These are phyloP conservation scores for Tolypocladium tropicale DNA, from an alignment of 2,329 filamentous ascomycete species.

Conservation along the genomic window DNA sequence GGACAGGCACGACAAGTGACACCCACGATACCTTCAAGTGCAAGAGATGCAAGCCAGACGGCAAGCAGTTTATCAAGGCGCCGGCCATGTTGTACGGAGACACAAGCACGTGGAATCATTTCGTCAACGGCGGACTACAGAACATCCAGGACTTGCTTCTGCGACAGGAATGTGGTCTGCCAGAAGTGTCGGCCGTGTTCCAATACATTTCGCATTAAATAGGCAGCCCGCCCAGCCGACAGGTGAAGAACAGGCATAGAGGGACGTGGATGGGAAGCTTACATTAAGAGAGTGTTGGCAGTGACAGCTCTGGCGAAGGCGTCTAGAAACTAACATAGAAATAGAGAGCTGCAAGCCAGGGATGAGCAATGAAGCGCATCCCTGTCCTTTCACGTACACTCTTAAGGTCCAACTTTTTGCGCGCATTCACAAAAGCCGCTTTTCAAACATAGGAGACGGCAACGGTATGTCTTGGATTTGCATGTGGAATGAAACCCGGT, in stretches of 20 bases:
- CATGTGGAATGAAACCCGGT: too few species aligned
- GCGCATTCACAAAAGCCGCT: not conserved
- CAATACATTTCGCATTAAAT: constrained; percentile 93
- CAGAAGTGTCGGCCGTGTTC: constrained; percentile 86
- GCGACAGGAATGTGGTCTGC: constrained; percentile 70
- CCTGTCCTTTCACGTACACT: not conserved
- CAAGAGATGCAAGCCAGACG: constrained; percentile 83
- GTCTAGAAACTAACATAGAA: not conserved
- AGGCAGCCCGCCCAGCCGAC: too few species aligned
- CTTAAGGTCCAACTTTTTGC: too few species aligned
- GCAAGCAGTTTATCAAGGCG: constrained; percentile 79
- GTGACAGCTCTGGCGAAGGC: not conserved
- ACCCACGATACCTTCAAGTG: constrained; percentile 99
- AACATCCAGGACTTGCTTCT: constrained; percentile 86
- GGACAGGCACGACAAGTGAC: constrained; percentile 73
- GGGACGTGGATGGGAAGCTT: not conserved
- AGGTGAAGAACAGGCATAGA: too few species aligned
- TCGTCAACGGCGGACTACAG: constrained; percentile 68
- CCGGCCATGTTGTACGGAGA: constrained; percentile 95
- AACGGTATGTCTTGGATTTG: too few species aligned
- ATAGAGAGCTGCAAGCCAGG: too few species aligned
- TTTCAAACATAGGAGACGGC: too few species aligned
- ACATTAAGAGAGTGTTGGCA: not conserved
- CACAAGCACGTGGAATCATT: constrained; percentile 99
- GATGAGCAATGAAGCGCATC: not conserved